phyloP scores from a whole-genome alignment of 805 yeast species.

The Suhomyces tanzawaensis region DNA sequence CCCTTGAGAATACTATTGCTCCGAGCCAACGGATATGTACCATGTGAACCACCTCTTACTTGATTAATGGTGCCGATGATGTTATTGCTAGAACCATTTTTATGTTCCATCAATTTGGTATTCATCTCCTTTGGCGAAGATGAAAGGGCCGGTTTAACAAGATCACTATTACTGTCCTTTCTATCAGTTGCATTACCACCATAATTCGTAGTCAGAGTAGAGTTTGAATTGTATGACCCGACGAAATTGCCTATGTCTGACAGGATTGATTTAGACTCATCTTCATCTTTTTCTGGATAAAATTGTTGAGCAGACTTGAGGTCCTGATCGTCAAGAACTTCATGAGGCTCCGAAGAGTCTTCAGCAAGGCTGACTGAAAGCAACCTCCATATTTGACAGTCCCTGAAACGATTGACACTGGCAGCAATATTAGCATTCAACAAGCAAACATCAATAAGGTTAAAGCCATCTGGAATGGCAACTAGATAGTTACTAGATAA shows the following conservation, averaged over 20 bases:
- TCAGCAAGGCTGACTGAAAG: constrained; percentile 48
- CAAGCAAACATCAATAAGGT: constrained; percentile 52
- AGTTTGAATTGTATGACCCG: constrained; percentile 41
- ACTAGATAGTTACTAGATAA: constrained; percentile 50
- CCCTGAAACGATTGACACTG: constrained; percentile 48
- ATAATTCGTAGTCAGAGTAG: constrained; percentile 40
- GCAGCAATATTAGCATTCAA: constrained; percentile 58
- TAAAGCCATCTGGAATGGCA: constrained; percentile 47
- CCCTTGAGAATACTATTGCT: constrained; percentile 5
- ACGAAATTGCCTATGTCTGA: constrained; percentile 40
- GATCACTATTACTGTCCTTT: neutral
- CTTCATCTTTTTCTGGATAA: constrained; percentile 7
- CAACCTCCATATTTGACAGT: constrained; percentile 63
- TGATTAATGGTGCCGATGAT: constrained; percentile 22
- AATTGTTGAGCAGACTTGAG: constrained; percentile 2
- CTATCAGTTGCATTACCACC: constrained; percentile 17
- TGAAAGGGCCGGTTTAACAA: neutral
- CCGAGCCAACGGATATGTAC: constrained; percentile 11
- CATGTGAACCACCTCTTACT: constrained; percentile 17
- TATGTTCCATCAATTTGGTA: constrained; percentile 10
- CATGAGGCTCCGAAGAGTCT: constrained; percentile 22
- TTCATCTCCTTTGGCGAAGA: constrained; percentile 5
- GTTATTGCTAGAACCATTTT: constrained; percentile 18
- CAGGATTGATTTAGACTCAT: constrained; percentile 28
- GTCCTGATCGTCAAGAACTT: neutral